Evolutionary conservation across 2,329 filamentous ascomycete species (phyloP).

Genomic region (Alternaria sp.): DNA sequence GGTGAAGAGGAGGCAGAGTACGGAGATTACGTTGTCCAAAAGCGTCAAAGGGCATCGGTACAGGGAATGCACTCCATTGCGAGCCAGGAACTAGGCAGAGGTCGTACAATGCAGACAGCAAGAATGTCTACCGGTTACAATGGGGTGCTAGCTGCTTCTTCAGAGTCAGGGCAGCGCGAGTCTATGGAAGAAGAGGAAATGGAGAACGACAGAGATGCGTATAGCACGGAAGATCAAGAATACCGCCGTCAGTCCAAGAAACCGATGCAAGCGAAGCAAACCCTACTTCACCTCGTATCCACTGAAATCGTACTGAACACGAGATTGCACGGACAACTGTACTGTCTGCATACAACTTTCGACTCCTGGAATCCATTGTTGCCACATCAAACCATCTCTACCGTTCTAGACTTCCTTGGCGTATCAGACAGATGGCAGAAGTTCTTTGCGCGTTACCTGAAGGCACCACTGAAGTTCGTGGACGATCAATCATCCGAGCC

Average conservation of each 20-base stretch:
- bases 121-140: background rate
- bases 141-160: background rate
- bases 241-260: constrained; percentile 25
- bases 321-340: constrained; percentile 38
- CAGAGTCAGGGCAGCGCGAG: constrained; percentile 11
- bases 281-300: constrained; percentile 41
- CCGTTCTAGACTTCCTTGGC: constrained; percentile 57
- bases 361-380: constrained; percentile 48
- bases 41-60: background rate
- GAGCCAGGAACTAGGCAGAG: background rate
- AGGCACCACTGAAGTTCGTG: constrained; percentile 57
- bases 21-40: constrained; percentile 15
- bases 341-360: constrained; percentile 44
- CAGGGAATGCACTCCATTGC: background rate
- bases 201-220: background rate
- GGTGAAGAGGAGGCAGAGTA: constrained; percentile 46
- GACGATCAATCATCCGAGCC: constrained; percentile 46
- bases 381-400: constrained; percentile 56
- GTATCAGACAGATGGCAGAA: constrained; percentile 54
- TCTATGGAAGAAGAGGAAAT: background rate
- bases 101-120: constrained; percentile 18
- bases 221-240: constrained; percentile 2
- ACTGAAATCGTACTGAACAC: constrained; percentile 46
- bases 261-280: constrained; percentile 44
- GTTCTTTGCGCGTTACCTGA: constrained; percentile 59